A percentile compares a stretch with the other conserved stretches of the same genome.
These are phyloP conservation scores for Capsicum chinense DNA, from an alignment of 257 asterid genomes.

Conservation along the genomic window DNA sequence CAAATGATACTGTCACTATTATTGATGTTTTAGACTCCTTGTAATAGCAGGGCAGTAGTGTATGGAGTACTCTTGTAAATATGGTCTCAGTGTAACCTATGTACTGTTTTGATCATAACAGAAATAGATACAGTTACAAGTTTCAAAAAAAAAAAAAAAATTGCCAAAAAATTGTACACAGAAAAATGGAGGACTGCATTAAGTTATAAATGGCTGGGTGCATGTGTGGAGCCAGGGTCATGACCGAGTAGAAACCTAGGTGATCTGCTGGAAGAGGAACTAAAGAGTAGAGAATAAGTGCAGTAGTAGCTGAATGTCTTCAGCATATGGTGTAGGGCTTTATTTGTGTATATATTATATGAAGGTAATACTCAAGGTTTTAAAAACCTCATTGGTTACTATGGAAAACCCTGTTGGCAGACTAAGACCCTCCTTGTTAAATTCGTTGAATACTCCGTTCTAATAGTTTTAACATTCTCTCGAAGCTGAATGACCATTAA, in stretches of 20 bases:
- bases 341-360: background rate
- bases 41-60: too few relatives aligned
- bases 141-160: too few relatives aligned
- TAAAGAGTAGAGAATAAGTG: background rate
- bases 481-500: background rate
- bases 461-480: background rate
- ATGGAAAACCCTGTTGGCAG: background rate
- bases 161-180: background rate
- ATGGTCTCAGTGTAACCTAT: too few relatives aligned
- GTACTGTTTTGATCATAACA: too few relatives aligned
- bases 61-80: too few relatives aligned
- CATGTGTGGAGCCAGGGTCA: background rate
- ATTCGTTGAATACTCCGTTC: background rate
- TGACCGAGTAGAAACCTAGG: background rate
- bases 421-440: background rate
- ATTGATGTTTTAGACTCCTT: too few relatives aligned
- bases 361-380: background rate
- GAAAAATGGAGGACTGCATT: background rate
- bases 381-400: background rate
- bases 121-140: too few relatives aligned
- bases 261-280: background rate
- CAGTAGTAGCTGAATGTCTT: background rate
- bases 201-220: background rate
- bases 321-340: conserved; percentile 1
- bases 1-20: too few relatives aligned